These are phyloP conservation scores for Astragalus membranaceus DNA, from an alignment of 306 rosid species.

Conservation along the genomic window DNA sequence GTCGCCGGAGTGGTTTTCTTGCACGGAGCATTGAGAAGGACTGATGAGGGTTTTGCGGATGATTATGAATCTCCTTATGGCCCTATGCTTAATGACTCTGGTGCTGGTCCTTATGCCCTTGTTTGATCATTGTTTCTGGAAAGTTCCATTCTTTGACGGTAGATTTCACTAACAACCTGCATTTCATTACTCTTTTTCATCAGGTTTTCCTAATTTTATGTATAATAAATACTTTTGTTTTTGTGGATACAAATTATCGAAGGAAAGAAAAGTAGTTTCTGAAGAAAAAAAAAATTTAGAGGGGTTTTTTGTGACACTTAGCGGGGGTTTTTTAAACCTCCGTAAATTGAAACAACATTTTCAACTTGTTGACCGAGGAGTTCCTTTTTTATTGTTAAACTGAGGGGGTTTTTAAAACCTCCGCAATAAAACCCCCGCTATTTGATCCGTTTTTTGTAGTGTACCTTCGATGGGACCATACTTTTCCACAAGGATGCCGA, in stretches of 20 bases:
- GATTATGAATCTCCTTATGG: slow-evolving; percentile 64
- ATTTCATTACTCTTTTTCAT: not conserved
- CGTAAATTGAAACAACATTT: no score
- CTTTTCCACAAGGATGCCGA: no score
- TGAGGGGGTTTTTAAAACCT: no score
- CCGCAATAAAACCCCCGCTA: no score
- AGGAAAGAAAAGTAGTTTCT: not conserved
- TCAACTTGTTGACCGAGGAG: no score
- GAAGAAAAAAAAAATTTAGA: no score
- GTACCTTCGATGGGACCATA: no score
- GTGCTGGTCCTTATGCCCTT: slow-evolving; percentile 39
- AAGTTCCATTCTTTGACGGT: not conserved
- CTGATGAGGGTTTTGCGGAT: slow-evolving; percentile 52
- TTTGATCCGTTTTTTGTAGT: no score
- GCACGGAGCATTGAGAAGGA: slow-evolving; percentile 47
- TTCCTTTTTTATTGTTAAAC: no score
- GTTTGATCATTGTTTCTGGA: slow-evolving; percentile 28
- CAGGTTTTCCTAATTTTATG: not conserved
- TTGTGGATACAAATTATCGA: not conserved
- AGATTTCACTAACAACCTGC: slow-evolving; percentile 8
- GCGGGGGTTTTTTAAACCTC: no score
- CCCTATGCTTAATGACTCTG: slow-evolving; percentile 16
- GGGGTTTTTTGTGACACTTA: no score
- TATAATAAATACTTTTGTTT: not conserved
- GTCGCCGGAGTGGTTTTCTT: slow-evolving; percentile 18